Conservation (phyloP, 2,329 filamentous ascomycete genomes). For the Fusarium tupiense region DNA sequence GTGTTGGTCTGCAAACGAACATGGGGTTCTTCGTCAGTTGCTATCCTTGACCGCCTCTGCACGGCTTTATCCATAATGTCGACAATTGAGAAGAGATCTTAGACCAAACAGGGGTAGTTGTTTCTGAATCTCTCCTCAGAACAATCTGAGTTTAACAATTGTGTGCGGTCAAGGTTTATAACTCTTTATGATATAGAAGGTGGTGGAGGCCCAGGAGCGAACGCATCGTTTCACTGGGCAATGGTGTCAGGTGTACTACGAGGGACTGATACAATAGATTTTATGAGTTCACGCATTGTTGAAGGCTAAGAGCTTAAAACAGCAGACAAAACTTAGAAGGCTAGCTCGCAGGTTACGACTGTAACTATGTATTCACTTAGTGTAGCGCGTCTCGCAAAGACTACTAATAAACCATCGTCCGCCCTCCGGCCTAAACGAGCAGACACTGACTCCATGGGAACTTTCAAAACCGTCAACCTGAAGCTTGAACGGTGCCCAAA, state of each 20-base stretch:
- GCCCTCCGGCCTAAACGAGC: neutral
- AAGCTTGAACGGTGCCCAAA: neutral
- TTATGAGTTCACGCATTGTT: no score
- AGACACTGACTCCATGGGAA: neutral
- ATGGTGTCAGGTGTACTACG: neutral
- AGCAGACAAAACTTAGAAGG: neutral
- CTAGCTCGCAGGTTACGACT: fast-evolving
- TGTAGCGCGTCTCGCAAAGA: neutral
- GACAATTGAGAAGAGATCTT: neutral
- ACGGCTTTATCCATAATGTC: neutral
- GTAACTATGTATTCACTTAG: neutral
- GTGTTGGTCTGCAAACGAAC: neutral
- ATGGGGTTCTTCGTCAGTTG: neutral
- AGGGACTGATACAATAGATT: neutral
- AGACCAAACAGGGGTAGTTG: neutral
- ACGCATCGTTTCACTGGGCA: neutral
- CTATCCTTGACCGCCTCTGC: neutral
- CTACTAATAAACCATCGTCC: neutral
- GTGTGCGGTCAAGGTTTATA: neutral
- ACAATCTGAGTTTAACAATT: neutral
- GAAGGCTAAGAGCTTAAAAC: no score
- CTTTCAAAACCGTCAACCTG: neutral
- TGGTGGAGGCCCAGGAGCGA: neutral
- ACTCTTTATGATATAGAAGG: neutral
- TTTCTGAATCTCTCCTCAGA: neutral